Percentiles rank a stretch among this genome's conserved stretches.
phyloP scores from a whole-genome alignment of 257 asterid genomes.

The Solanum dulcamara region DNA sequence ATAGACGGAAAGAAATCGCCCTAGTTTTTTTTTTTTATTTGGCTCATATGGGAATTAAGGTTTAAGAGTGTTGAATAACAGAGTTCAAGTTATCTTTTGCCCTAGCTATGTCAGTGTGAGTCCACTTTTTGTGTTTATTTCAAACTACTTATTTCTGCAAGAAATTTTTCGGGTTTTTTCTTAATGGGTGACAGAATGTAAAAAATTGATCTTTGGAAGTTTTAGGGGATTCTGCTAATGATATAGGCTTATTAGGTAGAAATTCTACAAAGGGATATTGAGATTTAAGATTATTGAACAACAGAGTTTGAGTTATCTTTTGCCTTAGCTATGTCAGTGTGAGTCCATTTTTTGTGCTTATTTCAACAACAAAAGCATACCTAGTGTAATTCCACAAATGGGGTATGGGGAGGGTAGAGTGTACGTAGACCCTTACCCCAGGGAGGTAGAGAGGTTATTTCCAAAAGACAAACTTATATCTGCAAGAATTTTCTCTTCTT shows the following conservation, averaged over 20 bases:
- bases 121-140: neutral
- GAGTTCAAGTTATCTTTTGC: constrained; percentile 45
- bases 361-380: neutral
- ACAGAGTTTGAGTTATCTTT: constrained; percentile 45
- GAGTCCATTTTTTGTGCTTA: constrained; percentile 1
- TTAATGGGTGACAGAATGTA: neutral
- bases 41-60: neutral
- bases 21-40: neutral
- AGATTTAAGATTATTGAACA: constrained; percentile 16
- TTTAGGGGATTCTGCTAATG: neutral
- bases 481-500: neutral
- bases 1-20: neutral
- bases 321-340: constrained; percentile 17
- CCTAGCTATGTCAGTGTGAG: constrained; percentile 19
- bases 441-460: neutral
- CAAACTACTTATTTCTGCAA: neutral
- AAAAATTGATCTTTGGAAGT: neutral
- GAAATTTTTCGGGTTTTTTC: neutral
- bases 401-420: neutral
- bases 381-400: neutral
- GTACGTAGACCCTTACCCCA: neutral
- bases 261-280: neutral
- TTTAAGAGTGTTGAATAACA: constrained; percentile 21
- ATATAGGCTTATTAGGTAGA: neutral
- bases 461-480: neutral